phyloP scores from a whole-genome alignment of 257 asterid species.

The Nicotiana noctiflora region DNA sequence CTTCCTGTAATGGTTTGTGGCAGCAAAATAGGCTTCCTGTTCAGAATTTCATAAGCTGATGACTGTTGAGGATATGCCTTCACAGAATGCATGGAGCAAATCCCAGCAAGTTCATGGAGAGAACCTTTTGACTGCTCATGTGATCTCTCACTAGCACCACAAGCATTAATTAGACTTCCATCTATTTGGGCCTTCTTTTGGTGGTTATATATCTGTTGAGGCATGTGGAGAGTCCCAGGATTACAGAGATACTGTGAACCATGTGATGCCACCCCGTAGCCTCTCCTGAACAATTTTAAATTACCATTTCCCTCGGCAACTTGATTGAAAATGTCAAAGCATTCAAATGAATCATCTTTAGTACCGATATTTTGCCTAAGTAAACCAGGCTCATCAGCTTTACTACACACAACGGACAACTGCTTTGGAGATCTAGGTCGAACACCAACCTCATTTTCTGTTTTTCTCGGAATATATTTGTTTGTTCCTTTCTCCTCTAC shows the following conservation, averaged over 20 bases:
- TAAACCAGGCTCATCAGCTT: constrained; percentile 5
- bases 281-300: constrained; percentile 14
- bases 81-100: constrained; percentile 30
- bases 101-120: constrained; percentile 22
- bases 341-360: constrained; percentile 13
- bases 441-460: constrained; percentile 22
- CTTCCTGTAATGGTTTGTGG: constrained; percentile 18
- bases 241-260: constrained; percentile 19
- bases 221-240: constrained; percentile 19
- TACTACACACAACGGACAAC: constrained; percentile 4
- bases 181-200: constrained; percentile 15
- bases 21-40: constrained; percentile 15
- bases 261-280: constrained; percentile 14
- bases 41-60: constrained; percentile 13
- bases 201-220: constrained; percentile 20
- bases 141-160: constrained; percentile 17
- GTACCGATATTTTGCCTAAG: constrained; percentile 10
- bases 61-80: constrained; percentile 30
- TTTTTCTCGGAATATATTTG: constrained; percentile 12
- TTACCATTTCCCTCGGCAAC: constrained; percentile 15
- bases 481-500: constrained; percentile 24
- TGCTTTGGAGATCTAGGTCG: constrained; percentile 21
- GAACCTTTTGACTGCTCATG: constrained; percentile 23
- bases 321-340: constrained; percentile 19
- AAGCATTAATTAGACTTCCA: constrained; percentile 18